These are phyloP conservation scores for Gymnopilus junonius DNA, from an alignment of 768 basidiomycete genomes.

Conservation along the genomic window DNA sequence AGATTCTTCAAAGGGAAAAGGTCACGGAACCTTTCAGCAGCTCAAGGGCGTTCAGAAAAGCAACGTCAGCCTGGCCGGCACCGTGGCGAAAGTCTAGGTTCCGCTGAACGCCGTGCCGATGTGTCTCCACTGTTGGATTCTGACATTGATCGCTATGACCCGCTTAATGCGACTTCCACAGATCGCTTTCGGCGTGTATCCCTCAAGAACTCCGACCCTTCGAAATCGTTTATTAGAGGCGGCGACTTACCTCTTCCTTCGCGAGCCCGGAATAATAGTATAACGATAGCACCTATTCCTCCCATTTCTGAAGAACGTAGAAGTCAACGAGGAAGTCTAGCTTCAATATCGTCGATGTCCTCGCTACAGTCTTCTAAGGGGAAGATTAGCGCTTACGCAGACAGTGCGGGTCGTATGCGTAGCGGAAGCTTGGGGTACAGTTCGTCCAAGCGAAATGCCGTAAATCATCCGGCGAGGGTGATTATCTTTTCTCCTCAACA, in stretches of 20 bases:
- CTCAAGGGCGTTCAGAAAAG: constrained; percentile 19
- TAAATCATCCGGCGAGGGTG: constrained; percentile 39
- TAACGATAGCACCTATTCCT: constrained; percentile 24
- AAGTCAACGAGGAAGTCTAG: constrained; percentile 37
- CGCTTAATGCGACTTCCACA: constrained; percentile 36
- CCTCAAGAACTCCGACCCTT: constrained; percentile 48
- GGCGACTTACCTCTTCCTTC: constrained; percentile 69
- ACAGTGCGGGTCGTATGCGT: constrained; percentile 46
- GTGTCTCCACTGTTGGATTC: constrained; percentile 45
- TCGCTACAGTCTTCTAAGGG: constrained; percentile 19
- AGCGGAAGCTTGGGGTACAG: constrained; percentile 66
- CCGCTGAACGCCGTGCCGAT: constrained; percentile 45
- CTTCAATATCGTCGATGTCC: constrained; percentile 20
- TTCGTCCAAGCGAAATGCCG: constrained; percentile 35
- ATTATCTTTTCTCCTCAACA: neutral
- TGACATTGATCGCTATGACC: constrained; percentile 58
- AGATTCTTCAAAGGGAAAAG: constrained; percentile 33
- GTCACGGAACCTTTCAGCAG: constrained; percentile 7
- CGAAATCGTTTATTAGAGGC: constrained; percentile 48
- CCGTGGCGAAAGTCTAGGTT: constrained; percentile 61
- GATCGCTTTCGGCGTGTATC: constrained; percentile 54
- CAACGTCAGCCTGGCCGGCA: constrained; percentile 45
- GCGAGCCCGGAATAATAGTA: constrained; percentile 46
- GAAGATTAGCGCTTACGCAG: neutral
- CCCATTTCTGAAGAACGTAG: constrained; percentile 42